Percentiles rank a stretch among this genome's conserved stretches.
phyloP scores from a whole-genome alignment of 805 yeast species.

The Debaryomyces hansenii region DNA sequence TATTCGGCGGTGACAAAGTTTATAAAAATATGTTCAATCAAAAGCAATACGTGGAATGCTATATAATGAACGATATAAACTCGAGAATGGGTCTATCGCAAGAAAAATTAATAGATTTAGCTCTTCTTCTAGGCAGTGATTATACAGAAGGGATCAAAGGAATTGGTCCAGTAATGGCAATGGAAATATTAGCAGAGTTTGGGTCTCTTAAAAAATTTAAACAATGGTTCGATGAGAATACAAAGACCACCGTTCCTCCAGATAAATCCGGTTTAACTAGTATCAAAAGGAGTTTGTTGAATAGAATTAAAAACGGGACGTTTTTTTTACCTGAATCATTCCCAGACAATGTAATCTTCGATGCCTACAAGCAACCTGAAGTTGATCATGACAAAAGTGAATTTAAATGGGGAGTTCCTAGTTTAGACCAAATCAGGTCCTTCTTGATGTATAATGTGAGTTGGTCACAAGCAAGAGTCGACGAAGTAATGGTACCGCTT shows the following conservation, averaged over 20 bases:
- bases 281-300: conserved; percentile 58
- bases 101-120: conserved; percentile 70
- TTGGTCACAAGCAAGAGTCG: conserved; percentile 76
- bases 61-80: conserved; percentile 57
- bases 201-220: conserved; percentile 43
- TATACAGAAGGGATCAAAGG: conserved; percentile 93
- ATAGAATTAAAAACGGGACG: conserved; percentile 52
- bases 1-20: conserved; percentile 83
- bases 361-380: conserved; percentile 78
- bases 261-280: conserved; percentile 42
- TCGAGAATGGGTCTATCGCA: conserved; percentile 65
- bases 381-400: conserved; percentile 79
- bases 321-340: conserved; percentile 59
- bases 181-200: conserved; percentile 89
- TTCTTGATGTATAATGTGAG: conserved; percentile 71
- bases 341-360: conserved; percentile 66
- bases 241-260: conserved; percentile 34
- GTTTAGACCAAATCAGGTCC: conserved; percentile 71
- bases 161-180: conserved; percentile 89
- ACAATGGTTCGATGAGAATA: conserved; percentile 57
- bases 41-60: conserved; percentile 87
- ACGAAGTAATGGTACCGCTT: conserved; percentile 83
- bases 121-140: conserved; percentile 87
- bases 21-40: conserved; percentile 95
- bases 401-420: conserved; percentile 90